phyloP scores from a whole-genome alignment of 148 eudicot genomes.

The Cornus controversa region DNA sequence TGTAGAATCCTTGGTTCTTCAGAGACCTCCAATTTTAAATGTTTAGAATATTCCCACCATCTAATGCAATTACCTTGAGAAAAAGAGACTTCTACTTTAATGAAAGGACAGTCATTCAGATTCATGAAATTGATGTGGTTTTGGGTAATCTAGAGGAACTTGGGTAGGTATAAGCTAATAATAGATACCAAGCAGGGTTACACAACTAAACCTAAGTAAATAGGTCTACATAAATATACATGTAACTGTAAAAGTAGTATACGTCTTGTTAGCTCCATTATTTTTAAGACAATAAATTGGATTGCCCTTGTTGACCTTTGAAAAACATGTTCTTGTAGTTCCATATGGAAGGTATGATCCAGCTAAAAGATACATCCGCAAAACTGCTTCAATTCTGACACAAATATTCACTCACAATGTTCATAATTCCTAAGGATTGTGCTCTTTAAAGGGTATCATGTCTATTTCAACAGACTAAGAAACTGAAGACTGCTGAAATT shows the following conservation, averaged over 20 bases:
- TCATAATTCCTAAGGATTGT: not conserved
- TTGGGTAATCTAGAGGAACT: no score
- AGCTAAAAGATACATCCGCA: not conserved
- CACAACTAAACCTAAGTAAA: no score
- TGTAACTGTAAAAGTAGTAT: no score
- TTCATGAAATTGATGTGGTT: no score
- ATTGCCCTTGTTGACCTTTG: no score
- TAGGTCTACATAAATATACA: no score
- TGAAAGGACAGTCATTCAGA: no score
- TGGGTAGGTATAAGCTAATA: no score
- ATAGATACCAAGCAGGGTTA: not conserved
- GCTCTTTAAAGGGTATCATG: not conserved
- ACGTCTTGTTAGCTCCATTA: no score
- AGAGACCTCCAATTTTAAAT: not conserved
- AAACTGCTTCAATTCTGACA: not conserved
- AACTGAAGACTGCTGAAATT: not conserved
- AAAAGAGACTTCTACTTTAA: not conserved
- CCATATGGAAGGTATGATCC: not conserved
- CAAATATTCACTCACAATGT: not conserved
- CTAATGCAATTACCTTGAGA: not conserved
- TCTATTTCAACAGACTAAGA: not conserved
- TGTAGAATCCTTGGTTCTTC: no score
- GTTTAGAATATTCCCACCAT: not conserved
- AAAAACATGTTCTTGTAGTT: not conserved
- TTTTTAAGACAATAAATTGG: no score